Evolutionary conservation across 2,329 filamentous ascomycete species (phyloP), one percentile per base, ranked within the genome.

Genomic region (Paramyrothecium roridum): DNA sequence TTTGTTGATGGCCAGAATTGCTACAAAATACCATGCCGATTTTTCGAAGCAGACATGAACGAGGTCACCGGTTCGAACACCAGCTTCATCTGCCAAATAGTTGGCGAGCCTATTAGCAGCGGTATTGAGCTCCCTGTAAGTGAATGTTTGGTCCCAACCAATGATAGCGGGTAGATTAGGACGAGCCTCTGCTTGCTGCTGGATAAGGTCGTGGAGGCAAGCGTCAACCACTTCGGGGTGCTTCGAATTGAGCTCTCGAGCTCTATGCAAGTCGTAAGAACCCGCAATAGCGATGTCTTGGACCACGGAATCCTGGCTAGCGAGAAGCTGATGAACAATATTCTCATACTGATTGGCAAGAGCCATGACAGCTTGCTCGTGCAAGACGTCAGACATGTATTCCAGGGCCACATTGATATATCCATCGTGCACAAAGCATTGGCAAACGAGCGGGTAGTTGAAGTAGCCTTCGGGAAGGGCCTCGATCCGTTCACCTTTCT

Each of bases 1-100:
- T 11, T 66, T 65, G 3, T 60, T 37, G 3, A 67, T 59, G 6
- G 62, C 64, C 3, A 67, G 53, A 48, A 67, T 62, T 1, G 64
- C 50, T 10, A 67, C 57, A 8, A 64, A 47, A 2, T 58, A 50
- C 63, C 63, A 63, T 1, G 57, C 45, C 1, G 64, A 65, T 11
- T 64, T 67, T 11, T 67, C 62, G 48, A 64, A 59, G 6, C 62
- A 64, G 19, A 61, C 60, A 2, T 54, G 56, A 1, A 63, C 58
- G 22, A 61, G 30, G 1, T 26, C 45, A 0, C 54, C 19, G 11
- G 53, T 13, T 2, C 34, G 12, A 30, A 63, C 43, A 2, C 61
- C 17, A 43, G 16, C 1, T 3, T 22, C 12, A 20, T 48, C 52
- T 1, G 56, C 53, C 0, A 63, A 17, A 1, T 26, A 17, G 37